Evolutionary conservation across 495 filamentous ascomycete species (phyloP).

Genomic region (Penicillium fimorum): DNA sequence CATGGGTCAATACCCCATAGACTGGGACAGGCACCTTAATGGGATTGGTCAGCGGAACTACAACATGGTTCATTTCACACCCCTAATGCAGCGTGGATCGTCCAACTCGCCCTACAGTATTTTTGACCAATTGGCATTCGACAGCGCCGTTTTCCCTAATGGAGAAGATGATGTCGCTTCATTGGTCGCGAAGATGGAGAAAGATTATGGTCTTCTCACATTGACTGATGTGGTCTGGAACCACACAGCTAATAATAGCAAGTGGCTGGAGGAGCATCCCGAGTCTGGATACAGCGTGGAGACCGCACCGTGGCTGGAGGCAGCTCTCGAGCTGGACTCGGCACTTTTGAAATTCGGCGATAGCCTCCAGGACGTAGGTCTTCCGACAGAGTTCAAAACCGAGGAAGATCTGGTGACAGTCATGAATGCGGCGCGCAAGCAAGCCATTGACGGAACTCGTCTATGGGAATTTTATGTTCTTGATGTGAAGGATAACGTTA

Average conservation of each 20-base stretch:
- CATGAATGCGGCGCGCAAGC: conserved; percentile 79
- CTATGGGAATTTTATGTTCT: conserved; percentile 94
- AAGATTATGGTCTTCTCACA: conserved; percentile 78
- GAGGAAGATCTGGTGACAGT: conserved; percentile 74
- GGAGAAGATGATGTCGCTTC: conserved; percentile 80
- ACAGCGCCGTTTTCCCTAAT: conserved; percentile 75
- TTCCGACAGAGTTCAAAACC: conserved; percentile 70
- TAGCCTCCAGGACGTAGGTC: conserved; percentile 61
- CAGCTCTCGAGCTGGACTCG: conserved; percentile 84
- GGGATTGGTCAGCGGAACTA: conserved; percentile 89
- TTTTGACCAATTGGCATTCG: conserved; percentile 87
- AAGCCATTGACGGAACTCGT: conserved; percentile 69
- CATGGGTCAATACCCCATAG: conserved; percentile 84
- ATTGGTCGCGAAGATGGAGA: conserved; percentile 78
- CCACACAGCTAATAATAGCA: conserved; percentile 93
- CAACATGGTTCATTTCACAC: conserved; percentile 99
- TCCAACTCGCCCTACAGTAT: conserved; percentile 98
- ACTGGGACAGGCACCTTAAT: conserved; percentile 84
- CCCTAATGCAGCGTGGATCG: conserved; percentile 79
- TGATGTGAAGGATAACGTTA: conserved; percentile 70
- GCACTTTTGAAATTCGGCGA: conserved; percentile 74
- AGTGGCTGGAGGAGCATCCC: conserved; percentile 91
- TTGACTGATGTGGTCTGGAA: conserved; percentile 98
- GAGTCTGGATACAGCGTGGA: conserved; percentile 94
- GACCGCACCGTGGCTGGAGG: conserved; percentile 89